Evolutionary conservation across 441 rosid species (phyloP).

Genomic region (Euphorbia celastroides): DNA sequence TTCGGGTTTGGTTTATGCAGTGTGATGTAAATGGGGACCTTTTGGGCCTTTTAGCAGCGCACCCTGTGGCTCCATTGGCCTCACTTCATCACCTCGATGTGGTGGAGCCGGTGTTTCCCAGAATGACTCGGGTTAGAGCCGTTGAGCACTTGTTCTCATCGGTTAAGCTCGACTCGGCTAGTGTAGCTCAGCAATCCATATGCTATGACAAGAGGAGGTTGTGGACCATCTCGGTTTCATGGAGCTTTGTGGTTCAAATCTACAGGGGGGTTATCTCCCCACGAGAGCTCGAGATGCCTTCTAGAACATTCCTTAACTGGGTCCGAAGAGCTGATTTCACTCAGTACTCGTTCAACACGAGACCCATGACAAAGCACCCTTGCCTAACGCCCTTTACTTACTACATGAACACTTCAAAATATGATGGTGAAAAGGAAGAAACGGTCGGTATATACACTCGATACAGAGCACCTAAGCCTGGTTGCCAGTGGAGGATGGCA

Average conservation of each 20-base stretch:
- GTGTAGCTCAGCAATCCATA: conserved; percentile 75
- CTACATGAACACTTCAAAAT: conserved; percentile 46
- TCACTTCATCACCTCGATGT: conserved; percentile 79
- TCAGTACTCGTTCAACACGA: conserved; percentile 75
- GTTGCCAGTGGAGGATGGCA: conserved; percentile 64
- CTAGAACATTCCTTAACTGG: conserved; percentile 87
- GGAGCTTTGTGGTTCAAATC: conserved; percentile 86
- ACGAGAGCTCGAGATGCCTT: conserved; percentile 78
- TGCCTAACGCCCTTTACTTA: conserved; percentile 67
- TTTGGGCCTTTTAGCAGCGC: conserved; percentile 65
- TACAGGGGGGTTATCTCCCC: conserved; percentile 70
- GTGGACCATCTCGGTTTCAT: conserved; percentile 75
- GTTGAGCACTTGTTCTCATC: conserved; percentile 52
- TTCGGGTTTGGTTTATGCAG: conserved; percentile 30
- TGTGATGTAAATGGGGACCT: conserved; percentile 79
- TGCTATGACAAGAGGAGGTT: conserved; percentile 53
- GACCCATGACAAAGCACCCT: conserved; percentile 73
- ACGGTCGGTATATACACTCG: conserved; percentile 50
- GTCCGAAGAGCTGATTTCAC: conserved; percentile 69
- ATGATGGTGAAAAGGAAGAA: conserved; percentile 44
- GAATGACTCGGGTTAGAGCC: conserved; percentile 47
- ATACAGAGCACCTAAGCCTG: conserved; percentile 32
- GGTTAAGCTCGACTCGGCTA: conserved; percentile 60
- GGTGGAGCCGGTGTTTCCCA: conserved; percentile 65
- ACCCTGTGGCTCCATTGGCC: conserved; percentile 66